These are phyloP conservation scores for Ustilago crameri DNA, from an alignment of 1,284 basidiomycete species.

Conservation along the genomic window DNA sequence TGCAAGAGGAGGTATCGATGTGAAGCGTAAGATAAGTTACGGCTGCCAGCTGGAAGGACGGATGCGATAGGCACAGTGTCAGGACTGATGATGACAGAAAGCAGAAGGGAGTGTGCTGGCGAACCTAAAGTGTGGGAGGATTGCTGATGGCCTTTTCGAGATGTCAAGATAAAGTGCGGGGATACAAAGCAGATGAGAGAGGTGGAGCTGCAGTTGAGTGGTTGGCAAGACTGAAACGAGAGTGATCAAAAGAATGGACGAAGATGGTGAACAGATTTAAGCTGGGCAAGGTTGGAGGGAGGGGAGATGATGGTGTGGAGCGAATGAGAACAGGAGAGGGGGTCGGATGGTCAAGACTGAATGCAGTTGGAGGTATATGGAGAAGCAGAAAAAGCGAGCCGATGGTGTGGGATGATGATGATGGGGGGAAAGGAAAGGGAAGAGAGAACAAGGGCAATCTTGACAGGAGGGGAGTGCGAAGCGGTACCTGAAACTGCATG, in stretches of 20 bases:
- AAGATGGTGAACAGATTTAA: too few relatives aligned
- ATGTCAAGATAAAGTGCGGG: not conserved
- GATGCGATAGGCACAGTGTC: too few relatives aligned
- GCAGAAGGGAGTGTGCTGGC: not conserved
- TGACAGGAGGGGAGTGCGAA: not conserved
- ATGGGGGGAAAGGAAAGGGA: not conserved
- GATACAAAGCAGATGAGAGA: too few relatives aligned
- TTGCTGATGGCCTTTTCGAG: not conserved
- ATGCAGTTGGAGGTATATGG: not conserved
- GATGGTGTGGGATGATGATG: constrained; percentile 5
- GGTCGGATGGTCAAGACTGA: not conserved
- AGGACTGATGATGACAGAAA: constrained; percentile 1
- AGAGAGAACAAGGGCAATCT: not conserved
- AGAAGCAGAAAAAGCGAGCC: not conserved
- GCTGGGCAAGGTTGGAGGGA: too few relatives aligned
- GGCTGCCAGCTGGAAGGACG: not conserved
- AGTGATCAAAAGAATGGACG: too few relatives aligned
- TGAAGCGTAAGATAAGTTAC: too few relatives aligned
- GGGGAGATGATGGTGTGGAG: not conserved
- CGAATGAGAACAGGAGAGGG: not conserved
- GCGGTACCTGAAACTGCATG: too few relatives aligned
- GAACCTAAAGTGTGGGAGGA: not conserved
- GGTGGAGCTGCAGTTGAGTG: too few relatives aligned
- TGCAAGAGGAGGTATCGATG: too few relatives aligned
- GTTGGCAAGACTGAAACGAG: too few relatives aligned